These are phyloP conservation scores for Catunica adiposa DNA, from an alignment of 2,329 filamentous ascomycete species.

Conservation along the genomic window DNA sequence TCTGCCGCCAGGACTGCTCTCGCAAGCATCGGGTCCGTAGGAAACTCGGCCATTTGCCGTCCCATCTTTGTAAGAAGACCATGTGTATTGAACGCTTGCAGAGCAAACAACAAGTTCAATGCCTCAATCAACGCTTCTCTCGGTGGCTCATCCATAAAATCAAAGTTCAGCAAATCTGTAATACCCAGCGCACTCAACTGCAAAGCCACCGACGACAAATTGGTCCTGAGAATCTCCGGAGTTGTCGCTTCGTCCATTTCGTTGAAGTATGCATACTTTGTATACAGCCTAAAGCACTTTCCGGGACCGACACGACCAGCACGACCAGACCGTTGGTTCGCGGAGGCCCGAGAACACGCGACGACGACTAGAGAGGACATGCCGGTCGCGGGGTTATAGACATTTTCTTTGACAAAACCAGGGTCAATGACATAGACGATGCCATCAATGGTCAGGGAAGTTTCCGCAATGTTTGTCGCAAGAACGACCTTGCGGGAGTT, in stretches of 20 bases:
- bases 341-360: constrained; percentile 78
- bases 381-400: constrained; percentile 78
- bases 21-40: constrained; percentile 78
- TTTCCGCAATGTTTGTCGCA: constrained; percentile 95
- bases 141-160: constrained; percentile 88
- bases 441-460: constrained; percentile 84
- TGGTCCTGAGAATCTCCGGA: constrained; percentile 83
- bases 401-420: constrained; percentile 88
- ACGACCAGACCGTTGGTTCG: constrained; percentile 82
- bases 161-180: constrained; percentile 81
- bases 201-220: constrained; percentile 69
- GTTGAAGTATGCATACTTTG: constrained; percentile 84
- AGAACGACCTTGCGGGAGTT: constrained; percentile 80
- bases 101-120: constrained; percentile 77
- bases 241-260: constrained; percentile 86
- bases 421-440: constrained; percentile 94
- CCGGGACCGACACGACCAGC: constrained; percentile 84
- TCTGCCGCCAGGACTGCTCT: constrained; percentile 79
- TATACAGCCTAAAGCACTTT: constrained; percentile 87
- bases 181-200: constrained; percentile 82
- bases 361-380: constrained; percentile 88
- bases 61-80: constrained; percentile 83
- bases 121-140: constrained; percentile 79
- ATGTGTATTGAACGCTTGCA: constrained; percentile 75
- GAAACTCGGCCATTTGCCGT: constrained; percentile 89